Conservation (phyloP, 108 stramenopile species). For the Epipyxis sp. region DNA sequence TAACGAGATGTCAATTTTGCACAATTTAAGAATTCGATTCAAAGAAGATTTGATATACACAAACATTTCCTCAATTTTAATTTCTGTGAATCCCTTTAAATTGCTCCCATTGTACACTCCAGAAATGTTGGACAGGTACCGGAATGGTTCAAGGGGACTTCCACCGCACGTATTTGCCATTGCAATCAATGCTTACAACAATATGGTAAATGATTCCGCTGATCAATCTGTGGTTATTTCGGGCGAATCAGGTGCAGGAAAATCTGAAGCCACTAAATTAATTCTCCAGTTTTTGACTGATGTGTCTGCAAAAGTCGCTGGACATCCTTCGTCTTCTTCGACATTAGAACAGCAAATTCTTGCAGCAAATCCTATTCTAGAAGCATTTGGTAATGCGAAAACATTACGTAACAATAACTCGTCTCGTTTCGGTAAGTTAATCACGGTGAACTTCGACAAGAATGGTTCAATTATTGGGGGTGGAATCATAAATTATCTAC, state of each 20-base stretch:
- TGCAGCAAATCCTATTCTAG: conserved; percentile 94
- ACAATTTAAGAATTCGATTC: conserved; percentile 53
- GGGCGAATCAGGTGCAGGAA: conserved; percentile 68
- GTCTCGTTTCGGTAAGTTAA: conserved; percentile 83
- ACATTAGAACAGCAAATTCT: conserved; percentile 83
- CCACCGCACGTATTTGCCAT: conserved; percentile 92
- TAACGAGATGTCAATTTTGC: conserved; percentile 59
- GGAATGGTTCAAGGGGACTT: conserved; percentile 51
- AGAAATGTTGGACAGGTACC: conserved; percentile 58
- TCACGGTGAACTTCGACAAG: conserved; percentile 48
- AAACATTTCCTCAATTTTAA: conserved; percentile 44
- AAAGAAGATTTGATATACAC: conserved; percentile 53
- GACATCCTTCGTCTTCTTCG: not conserved
- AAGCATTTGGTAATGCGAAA: conserved; percentile 99
- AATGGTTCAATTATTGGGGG: conserved; percentile 40
- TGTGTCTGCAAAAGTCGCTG: conserved; percentile 46
- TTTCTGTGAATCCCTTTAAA: conserved; percentile 58
- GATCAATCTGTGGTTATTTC: conserved; percentile 57
- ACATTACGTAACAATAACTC: conserved; percentile 99
- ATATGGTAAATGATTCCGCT: conserved; percentile 68
- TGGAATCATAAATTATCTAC: conserved; percentile 73
- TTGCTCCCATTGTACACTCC: conserved; percentile 58
- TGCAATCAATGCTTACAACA: conserved; percentile 78
- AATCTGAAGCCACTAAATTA: conserved; percentile 77
- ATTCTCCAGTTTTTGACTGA: conserved; percentile 90